These are phyloP conservation scores for Pythium vanterpoolii DNA, from an alignment of 352 stramenopile species.

Conservation along the genomic window DNA sequence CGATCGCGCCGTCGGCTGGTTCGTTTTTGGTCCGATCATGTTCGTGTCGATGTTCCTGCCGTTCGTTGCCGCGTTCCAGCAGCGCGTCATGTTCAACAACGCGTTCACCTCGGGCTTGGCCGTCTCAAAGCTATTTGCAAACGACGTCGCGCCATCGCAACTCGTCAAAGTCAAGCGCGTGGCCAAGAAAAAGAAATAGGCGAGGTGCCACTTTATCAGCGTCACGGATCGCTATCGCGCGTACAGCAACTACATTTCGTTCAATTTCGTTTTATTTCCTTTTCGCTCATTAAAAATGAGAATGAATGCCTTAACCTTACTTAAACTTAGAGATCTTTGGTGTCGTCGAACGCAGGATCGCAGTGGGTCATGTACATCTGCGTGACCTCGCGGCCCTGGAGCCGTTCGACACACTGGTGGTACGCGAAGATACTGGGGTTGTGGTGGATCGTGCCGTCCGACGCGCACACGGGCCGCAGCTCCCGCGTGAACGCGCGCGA, in stretches of 20 bases:
- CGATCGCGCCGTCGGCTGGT: conserved; percentile 81
- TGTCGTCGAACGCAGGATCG: conserved; percentile 17
- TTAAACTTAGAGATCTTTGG: conserved; percentile 14
- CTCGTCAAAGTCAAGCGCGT: conserved; percentile 85
- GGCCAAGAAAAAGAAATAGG: conserved; percentile 89
- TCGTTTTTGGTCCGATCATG: conserved; percentile 87
- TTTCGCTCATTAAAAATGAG: background rate
- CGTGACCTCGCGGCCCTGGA: conserved; percentile 29
- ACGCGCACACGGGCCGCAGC: conserved; percentile 46
- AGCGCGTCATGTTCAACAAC: conserved; percentile 90
- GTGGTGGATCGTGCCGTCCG: conserved; percentile 48
- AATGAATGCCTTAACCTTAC: background rate
- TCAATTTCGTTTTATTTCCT: background rate
- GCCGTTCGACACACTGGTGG: conserved; percentile 43
- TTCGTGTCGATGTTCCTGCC: conserved; percentile 88
- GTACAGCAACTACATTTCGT: no score
- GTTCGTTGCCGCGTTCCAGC: conserved; percentile 85
- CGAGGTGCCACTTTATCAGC: no score
- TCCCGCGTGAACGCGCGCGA: conserved; percentile 42
- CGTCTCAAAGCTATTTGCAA: conserved; percentile 86
- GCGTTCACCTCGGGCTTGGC: conserved; percentile 85
- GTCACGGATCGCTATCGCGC: no score
- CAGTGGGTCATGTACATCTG: conserved; percentile 34
- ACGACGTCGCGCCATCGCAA: conserved; percentile 78
- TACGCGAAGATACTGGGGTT: conserved; percentile 59